Conservation (phyloP, 2,329 filamentous ascomycete genomes). For the Ceratocystis cacaofunesta region DNA sequence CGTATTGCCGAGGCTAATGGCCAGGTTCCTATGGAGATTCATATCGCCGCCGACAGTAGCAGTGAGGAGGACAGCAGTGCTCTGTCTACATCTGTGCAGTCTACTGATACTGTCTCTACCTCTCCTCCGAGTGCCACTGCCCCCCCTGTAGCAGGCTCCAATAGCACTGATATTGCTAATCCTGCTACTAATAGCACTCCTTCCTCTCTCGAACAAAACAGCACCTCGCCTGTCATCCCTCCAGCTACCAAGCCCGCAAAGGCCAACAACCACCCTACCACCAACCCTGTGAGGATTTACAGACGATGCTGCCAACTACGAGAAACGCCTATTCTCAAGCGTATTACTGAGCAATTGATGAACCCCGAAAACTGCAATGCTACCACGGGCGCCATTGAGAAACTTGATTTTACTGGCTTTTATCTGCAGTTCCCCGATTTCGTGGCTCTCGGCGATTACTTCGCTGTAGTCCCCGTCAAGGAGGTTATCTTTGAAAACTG, state of each 20-base stretch:
- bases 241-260: slow-evolving; percentile 33
- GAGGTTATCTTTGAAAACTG: slow-evolving; percentile 79
- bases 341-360: slow-evolving; percentile 76
- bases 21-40: slow-evolving; percentile 68
- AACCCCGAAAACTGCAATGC: slow-evolving; percentile 50
- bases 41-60: slow-evolving; percentile 34
- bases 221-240: slow-evolving; percentile 18
- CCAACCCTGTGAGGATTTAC: slow-evolving; percentile 84
- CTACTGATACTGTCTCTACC: background rate
- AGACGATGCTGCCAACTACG: slow-evolving; percentile 84
- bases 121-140: background rate
- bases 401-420: slow-evolving; percentile 72
- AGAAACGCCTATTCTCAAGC: slow-evolving; percentile 82
- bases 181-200: background rate
- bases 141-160: background rate
- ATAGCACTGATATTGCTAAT: background rate
- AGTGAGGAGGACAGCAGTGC: slow-evolving; percentile 18
- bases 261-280: slow-evolving; percentile 48
- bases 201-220: slow-evolving; percentile 12
- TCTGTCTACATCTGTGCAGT: background rate
- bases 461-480: slow-evolving; percentile 82
- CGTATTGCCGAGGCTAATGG: slow-evolving; percentile 79
- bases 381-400: slow-evolving; percentile 61
- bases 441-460: slow-evolving; percentile 77
- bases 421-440: slow-evolving; percentile 72